Conservation (phyloP, 2,329 filamentous ascomycete species). For the Scedosporium dehoogii region DNA sequence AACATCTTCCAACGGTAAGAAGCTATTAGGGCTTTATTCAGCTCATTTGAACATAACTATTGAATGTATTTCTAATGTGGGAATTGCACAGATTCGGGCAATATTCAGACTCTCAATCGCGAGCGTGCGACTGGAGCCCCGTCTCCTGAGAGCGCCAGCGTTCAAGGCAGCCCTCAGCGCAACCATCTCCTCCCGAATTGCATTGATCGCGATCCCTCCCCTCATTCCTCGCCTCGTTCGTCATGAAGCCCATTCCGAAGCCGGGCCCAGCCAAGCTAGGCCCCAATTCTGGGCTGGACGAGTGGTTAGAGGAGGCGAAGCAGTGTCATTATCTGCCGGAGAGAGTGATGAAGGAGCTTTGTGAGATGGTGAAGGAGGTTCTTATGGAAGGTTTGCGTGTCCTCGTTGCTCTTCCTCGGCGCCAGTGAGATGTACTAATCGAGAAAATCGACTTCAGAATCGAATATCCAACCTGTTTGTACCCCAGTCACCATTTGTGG, state of each 20-base stretch:
- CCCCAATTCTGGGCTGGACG: slow-evolving; percentile 77
- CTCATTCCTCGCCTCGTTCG: slow-evolving; percentile 9
- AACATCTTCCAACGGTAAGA: neutral
- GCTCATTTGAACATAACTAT: too few relatives aligned
- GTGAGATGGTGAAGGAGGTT: slow-evolving; percentile 97
- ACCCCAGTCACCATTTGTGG: slow-evolving; percentile 96
- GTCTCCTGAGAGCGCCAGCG: too few relatives aligned
- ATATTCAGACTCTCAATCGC: neutral
- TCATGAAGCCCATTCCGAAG: slow-evolving; percentile 56
- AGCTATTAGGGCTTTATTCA: too few relatives aligned
- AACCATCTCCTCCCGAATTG: neutral
- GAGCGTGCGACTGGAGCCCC: too few relatives aligned
- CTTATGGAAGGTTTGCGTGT: slow-evolving; percentile 79
- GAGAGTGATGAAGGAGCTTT: slow-evolving; percentile 94
- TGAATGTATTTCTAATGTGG: too few relatives aligned
- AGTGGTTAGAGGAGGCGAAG: slow-evolving; percentile 95
- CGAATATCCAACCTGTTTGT: slow-evolving; percentile 95
- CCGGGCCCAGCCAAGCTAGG: slow-evolving; percentile 82
- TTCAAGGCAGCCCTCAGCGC: too few relatives aligned
- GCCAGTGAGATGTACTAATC: neutral
- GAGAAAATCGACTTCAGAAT: slow-evolving; percentile 49
- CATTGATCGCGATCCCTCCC: neutral
- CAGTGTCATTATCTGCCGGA: slow-evolving; percentile 96
- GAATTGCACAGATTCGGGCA: too few relatives aligned
- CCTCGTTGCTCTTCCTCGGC: slow-evolving; percentile 9